Evolutionary conservation across 176 grass and related monocot genomes (phyloP).

Genomic region (Avena insularis): DNA sequence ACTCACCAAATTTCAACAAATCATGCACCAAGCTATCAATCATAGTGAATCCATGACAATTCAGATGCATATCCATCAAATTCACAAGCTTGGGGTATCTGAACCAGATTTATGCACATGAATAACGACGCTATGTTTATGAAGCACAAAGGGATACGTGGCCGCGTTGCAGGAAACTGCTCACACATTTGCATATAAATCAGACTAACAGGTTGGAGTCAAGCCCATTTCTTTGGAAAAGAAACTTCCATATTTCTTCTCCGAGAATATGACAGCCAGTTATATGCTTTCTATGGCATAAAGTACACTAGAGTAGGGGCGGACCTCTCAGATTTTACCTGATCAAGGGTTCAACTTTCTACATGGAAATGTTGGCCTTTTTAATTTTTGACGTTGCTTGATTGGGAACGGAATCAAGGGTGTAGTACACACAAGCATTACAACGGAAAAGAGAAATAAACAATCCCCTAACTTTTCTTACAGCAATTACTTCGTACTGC

Average conservation of each 20-base stretch:
- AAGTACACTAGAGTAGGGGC: not conserved
- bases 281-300: not conserved
- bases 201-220: not conserved
- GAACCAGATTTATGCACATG: not conserved
- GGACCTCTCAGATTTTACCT: not conserved
- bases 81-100: conserved; percentile 1
- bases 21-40: conserved; percentile 22
- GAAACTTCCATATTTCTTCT: not conserved
- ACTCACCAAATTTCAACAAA: not conserved
- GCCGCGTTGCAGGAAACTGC: not conserved
- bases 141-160: not conserved
- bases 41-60: not conserved
- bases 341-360: not conserved
- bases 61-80: conserved; percentile 8
- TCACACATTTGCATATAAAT: not conserved
- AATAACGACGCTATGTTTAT: not conserved
- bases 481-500: not conserved
- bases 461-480: not conserved
- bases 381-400: not conserved
- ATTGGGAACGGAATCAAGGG: not conserved
- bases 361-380: not conserved
- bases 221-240: not conserved
- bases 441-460: not conserved
- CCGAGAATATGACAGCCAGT: not conserved
- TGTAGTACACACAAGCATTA: not conserved